These are phyloP conservation scores for Anthoceros angustus DNA, from an alignment of 225 moss, liverwort and hornwort species.

Conservation along the genomic window DNA sequence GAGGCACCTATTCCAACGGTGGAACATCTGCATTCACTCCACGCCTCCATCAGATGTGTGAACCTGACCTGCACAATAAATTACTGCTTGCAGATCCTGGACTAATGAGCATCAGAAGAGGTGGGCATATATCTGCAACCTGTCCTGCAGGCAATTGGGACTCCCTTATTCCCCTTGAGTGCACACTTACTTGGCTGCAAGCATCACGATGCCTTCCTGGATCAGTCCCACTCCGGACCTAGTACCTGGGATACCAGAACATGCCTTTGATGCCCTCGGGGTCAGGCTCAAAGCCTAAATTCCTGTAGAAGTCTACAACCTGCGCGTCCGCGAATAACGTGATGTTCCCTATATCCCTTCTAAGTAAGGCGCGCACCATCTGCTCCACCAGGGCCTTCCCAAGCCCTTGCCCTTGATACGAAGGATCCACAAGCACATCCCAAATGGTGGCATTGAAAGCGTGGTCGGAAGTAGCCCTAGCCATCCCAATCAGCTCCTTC, in stretches of 20 bases:
- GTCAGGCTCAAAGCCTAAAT: slow-evolving; percentile 91
- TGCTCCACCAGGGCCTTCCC: slow-evolving; percentile 99
- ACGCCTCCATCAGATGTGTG: too few species aligned
- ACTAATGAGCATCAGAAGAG: too few species aligned
- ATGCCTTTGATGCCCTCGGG: slow-evolving; percentile 99
- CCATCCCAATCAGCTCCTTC: slow-evolving; percentile 97
- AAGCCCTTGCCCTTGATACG: slow-evolving; percentile 97
- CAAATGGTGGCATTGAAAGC: slow-evolving; percentile 99
- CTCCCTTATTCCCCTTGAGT: too few species aligned
- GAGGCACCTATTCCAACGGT: too few species aligned
- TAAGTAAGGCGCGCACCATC: slow-evolving; percentile 87
- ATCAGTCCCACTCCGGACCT: too few species aligned
- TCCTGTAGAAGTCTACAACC: slow-evolving; percentile 97
- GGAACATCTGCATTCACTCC: too few species aligned
- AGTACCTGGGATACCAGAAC: slow-evolving; percentile 99
- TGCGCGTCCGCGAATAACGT: slow-evolving; percentile 98
- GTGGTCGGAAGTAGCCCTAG: slow-evolving; percentile 96
- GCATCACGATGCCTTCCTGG: too few species aligned
- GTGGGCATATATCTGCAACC: too few species aligned
- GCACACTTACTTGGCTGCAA: too few species aligned
- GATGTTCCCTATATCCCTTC: slow-evolving; percentile 97
- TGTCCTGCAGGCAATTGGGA: too few species aligned
- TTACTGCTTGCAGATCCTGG: too few species aligned
- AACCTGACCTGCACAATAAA: too few species aligned
- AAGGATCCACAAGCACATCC: slow-evolving; percentile 96